These are phyloP conservation scores for Atkinsonella hypoxylon DNA, from an alignment of 2,329 filamentous ascomycete genomes.

Conservation along the genomic window DNA sequence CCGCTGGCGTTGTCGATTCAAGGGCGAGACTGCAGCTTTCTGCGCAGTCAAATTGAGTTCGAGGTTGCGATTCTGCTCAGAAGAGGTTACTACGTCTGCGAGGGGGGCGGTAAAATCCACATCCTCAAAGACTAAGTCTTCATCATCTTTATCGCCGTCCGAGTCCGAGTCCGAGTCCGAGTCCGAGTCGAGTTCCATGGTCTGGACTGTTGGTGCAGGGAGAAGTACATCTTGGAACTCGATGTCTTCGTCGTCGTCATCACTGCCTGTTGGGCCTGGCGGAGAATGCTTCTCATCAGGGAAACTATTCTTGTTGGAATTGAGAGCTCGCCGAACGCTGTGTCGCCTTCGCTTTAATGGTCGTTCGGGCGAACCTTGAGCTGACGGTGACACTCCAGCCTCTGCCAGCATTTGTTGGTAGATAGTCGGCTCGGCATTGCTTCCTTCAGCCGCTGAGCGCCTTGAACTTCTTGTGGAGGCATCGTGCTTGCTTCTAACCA, in stretches of 20 bases:
- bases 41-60: conserved; percentile 42
- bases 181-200: conserved; percentile 36
- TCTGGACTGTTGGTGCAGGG: conserved; percentile 37
- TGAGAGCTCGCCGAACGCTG: conserved; percentile 3
- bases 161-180: too few species aligned
- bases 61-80: conserved; percentile 24
- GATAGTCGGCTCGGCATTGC: conserved; percentile 23
- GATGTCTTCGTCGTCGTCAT: conserved; percentile 27
- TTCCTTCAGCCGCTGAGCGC: conserved; percentile 7
- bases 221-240: conserved; percentile 40
- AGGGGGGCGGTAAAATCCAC: conserved; percentile 29
- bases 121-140: conserved; percentile 35
- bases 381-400: conserved; percentile 26
- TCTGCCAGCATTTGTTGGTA: conserved; percentile 38
- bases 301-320: background rate
- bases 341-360: conserved; percentile 28
- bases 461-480: conserved; percentile 14
- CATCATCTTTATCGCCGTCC: conserved; percentile 28
- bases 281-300: background rate
- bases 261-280: background rate
- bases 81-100: conserved; percentile 10
- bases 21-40: conserved; percentile 19
- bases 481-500: conserved; percentile 21
- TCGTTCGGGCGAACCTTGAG: conserved; percentile 21
- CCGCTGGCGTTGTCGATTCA: conserved; percentile 24